A percentile compares a stretch with the other conserved stretches of the same genome.
These are phyloP conservation scores for Phytophthora pistaciae DNA, from an alignment of 352 stramenopile genomes.

Conservation along the genomic window DNA sequence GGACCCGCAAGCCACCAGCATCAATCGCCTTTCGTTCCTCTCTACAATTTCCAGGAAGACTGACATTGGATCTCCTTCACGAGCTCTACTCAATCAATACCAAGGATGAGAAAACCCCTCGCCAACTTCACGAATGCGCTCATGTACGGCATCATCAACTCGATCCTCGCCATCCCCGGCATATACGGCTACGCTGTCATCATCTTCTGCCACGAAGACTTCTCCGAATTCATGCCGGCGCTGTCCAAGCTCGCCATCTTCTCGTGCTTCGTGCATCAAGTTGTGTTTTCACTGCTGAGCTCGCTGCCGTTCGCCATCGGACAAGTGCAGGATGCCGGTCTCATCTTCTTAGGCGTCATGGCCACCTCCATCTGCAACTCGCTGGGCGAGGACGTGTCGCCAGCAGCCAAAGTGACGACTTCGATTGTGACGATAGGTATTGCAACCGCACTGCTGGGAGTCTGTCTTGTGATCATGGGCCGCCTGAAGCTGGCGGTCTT, in stretches of 20 bases:
- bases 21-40: background rate
- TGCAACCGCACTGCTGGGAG: slow-evolving; percentile 90
- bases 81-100: background rate
- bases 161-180: slow-evolving; percentile 93
- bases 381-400: slow-evolving; percentile 62
- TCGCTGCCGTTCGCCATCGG: slow-evolving; percentile 97
- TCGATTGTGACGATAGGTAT: slow-evolving; percentile 93
- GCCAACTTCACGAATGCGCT: slow-evolving; percentile 66
- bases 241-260: slow-evolving; percentile 97
- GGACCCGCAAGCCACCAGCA: background rate
- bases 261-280: slow-evolving; percentile 94
- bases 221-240: slow-evolving; percentile 85
- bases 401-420: slow-evolving; percentile 92
- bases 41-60: background rate
- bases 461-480: slow-evolving; percentile 94
- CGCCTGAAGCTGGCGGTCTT: slow-evolving; percentile 93
- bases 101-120: background rate
- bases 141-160: slow-evolving; percentile 93
- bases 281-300: slow-evolving; percentile 89
- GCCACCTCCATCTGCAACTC: slow-evolving; percentile 88
- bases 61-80: background rate
- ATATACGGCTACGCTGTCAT: slow-evolving; percentile 97
- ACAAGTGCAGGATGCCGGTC: slow-evolving; percentile 97
- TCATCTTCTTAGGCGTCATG: slow-evolving; percentile 98
- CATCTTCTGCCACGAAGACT: slow-evolving; percentile 94